A percentile compares a stretch with the other conserved stretches of the same genome.
phyloP scores from a whole-genome alignment of 139 green algal genomes.

The Chlorella sp. region DNA sequence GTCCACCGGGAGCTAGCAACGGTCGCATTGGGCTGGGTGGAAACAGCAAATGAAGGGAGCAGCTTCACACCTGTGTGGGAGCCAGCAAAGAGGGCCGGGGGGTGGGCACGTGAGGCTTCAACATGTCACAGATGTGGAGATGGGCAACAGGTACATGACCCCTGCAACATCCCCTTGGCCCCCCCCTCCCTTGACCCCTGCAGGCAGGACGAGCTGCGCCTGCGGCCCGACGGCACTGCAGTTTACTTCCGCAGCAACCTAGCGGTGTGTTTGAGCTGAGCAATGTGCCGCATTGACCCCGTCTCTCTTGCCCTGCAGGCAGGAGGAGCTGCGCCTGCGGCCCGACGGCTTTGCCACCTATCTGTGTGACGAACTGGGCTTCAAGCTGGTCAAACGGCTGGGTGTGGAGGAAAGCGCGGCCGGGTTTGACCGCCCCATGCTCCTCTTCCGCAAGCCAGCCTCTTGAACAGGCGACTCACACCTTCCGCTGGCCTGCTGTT shows the following conservation, averaged over 20 bases:
- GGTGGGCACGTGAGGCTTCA: no score
- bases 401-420: slow-evolving; percentile 32
- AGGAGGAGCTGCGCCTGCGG: slow-evolving; percentile 63
- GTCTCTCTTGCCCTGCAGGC: background rate
- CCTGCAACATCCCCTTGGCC: no score
- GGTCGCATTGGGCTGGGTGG: no score
- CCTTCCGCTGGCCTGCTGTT: no score
- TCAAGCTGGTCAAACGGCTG: slow-evolving; percentile 62
- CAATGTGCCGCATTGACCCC: background rate
- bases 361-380: slow-evolving; percentile 63
- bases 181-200: no score
- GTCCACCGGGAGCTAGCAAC: no score
- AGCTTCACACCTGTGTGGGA: background rate
- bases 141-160: no score
- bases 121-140: no score
- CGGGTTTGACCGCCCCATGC: slow-evolving; percentile 60
- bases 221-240: no score
- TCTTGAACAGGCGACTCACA: background rate
- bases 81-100: no score
- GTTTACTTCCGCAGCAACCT: background rate
- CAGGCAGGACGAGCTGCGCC: no score
- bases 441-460: slow-evolving; percentile 47
- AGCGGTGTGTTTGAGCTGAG: background rate
- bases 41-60: no score
- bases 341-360: slow-evolving; percentile 70